A percentile compares a stretch with the other conserved stretches of the same genome.
Conservation (phyloP, 345 rosid genomes). For the Kandelia obovata region DNA sequence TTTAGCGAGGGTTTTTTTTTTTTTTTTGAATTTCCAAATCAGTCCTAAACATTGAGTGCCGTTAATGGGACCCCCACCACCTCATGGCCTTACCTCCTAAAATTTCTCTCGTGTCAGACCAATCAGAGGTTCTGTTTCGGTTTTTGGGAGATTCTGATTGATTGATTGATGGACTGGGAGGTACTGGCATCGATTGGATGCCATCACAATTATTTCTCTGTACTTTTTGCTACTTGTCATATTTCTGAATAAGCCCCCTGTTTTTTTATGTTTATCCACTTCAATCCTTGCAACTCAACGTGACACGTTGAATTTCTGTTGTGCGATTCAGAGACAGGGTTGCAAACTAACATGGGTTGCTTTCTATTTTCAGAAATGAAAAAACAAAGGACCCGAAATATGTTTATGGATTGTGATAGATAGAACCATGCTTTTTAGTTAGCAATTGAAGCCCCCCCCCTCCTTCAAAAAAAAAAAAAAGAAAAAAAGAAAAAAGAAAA, state of each 20-base stretch:
- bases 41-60: too few relatives aligned
- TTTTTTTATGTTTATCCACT: neutral
- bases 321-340: neutral
- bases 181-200: conserved; percentile 11
- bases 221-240: neutral
- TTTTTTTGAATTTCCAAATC: too few relatives aligned
- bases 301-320: conserved; percentile 1
- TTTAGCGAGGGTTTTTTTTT: neutral
- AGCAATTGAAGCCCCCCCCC: too few relatives aligned
- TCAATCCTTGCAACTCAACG: neutral
- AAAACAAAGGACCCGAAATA: too few relatives aligned
- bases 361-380: neutral
- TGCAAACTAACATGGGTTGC: neutral
- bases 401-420: too few relatives aligned
- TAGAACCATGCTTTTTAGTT: too few relatives aligned
- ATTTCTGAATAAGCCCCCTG: neutral
- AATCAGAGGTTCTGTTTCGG: neutral
- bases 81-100: neutral
- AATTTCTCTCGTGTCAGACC: neutral
- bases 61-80: too few relatives aligned
- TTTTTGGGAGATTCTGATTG: neutral
- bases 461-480: too few relatives aligned
- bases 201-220: conserved; percentile 15
- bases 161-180: neutral
- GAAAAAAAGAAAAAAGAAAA: too few relatives aligned